phyloP scores from a whole-genome alignment of 2,329 filamentous ascomycete species.

The Penicillium sp. region DNA sequence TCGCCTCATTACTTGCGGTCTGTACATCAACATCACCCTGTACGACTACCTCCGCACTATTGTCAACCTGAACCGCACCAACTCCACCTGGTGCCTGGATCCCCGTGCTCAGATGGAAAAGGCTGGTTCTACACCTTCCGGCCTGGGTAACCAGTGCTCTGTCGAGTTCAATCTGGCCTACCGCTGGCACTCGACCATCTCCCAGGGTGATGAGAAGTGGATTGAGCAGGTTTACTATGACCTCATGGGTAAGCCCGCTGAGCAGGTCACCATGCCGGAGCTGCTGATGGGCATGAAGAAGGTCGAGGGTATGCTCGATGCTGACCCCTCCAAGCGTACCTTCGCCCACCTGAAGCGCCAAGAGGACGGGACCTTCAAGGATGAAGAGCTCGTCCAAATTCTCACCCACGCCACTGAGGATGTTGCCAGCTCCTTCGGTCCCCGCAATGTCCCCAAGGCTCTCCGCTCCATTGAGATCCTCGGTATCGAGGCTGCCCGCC shows the following conservation, averaged over 20 bases:
- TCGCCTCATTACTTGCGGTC: slow-evolving; percentile 66
- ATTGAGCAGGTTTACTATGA: slow-evolving; percentile 66
- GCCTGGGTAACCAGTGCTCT: slow-evolving; percentile 78
- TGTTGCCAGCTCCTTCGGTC: slow-evolving; percentile 62
- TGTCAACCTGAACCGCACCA: slow-evolving; percentile 67
- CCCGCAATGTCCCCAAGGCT: slow-evolving; percentile 69
- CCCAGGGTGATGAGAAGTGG: slow-evolving; percentile 75
- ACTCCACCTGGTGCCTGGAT: slow-evolving; percentile 79
- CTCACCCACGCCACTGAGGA: slow-evolving; percentile 70
- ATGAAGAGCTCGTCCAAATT: slow-evolving; percentile 73
- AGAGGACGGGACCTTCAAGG: slow-evolving; percentile 66
- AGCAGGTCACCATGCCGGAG: slow-evolving; percentile 57
- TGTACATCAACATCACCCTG: slow-evolving; percentile 77
- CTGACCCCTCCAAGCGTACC: slow-evolving; percentile 66
- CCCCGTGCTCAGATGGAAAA: slow-evolving; percentile 68
- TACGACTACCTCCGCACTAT: slow-evolving; percentile 78
- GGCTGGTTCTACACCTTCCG: slow-evolving; percentile 61
- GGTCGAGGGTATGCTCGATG: slow-evolving; percentile 59
- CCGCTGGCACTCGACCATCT: slow-evolving; percentile 80
- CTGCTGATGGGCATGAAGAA: slow-evolving; percentile 62
- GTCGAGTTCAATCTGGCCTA: slow-evolving; percentile 89
- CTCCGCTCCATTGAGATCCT: slow-evolving; percentile 76
- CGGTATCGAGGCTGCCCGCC: slow-evolving; percentile 72
- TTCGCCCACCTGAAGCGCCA: slow-evolving; percentile 67
- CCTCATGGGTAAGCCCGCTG: slow-evolving; percentile 60